Evolutionary conservation across 2,329 filamentous ascomycete species (phyloP), one percentile per base, ranked within the genome.

Genomic region (Diaporthe batatas): DNA sequence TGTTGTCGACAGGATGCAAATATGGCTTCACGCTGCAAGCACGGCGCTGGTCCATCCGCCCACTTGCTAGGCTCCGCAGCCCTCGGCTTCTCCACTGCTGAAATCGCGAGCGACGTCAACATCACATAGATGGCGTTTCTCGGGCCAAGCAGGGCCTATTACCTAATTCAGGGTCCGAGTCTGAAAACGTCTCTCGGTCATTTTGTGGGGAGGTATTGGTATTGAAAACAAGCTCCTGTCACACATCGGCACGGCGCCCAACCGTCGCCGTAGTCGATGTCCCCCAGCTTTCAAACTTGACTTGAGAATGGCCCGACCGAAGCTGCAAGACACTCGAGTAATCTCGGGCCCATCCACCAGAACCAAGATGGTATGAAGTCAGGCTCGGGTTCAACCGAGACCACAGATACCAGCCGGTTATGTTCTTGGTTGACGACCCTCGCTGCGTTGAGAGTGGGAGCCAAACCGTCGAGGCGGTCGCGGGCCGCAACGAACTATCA

Each of bases 301-400:
- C 21, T 21, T 51, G 44, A 65, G 23, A 39, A 65, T 65, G 32
- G 21, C 62, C 62, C 62, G 7, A 49, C 23, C 44, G 51, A 21
- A 36, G 21, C 62, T 65, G 62, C 62, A 65, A 65, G 62, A 65
- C 62, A 65, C 44, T 51, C 44, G 32, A 51, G 32, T 44, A 51
- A 65, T 65, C 62, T 65, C 62, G 62, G 62, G 44, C 62, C 53
- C 29, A 53, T 49, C 29, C 47, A 21, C 29, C 62, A 51, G 44
- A 65, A 65, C 62, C 62, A 65, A 65, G 62, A 65, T 65, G 44
- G 7, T 7, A 23, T 36, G 29, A 51, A 51, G 21, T 65, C 29
- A 65, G 62, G 62, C 62, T 65, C 62, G 62, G 62, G 44, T 51
- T 32, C 44, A 65, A 65, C 62, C 62, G 62, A 65, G 44, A 51